Evolutionary conservation across 2,329 filamentous ascomycete species (phyloP).

Genomic region (Trichoderma semiorbis): DNA sequence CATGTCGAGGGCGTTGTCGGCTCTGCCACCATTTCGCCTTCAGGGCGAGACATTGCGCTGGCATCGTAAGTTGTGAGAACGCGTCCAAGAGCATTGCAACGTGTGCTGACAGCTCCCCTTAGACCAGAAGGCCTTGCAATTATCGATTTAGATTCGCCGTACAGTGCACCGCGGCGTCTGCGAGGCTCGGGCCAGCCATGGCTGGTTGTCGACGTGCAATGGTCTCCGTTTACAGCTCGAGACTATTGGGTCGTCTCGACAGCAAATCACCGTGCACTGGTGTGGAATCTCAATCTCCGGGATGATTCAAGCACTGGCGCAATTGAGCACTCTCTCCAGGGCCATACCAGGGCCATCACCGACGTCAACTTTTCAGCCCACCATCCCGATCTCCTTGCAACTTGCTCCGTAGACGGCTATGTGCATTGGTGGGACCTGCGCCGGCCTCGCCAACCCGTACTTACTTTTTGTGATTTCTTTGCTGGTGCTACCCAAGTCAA

Average conservation of each 20-base stretch:
- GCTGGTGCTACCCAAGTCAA: constrained; percentile 94
- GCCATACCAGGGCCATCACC: constrained; percentile 80
- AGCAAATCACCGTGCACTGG: constrained; percentile 87
- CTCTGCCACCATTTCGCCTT: constrained; percentile 89
- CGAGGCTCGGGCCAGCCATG: constrained; percentile 82
- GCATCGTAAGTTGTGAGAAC: constrained; percentile 58
- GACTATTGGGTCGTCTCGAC: constrained; percentile 95
- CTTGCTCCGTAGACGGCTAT: constrained; percentile 89
- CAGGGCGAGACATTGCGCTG: constrained; percentile 83
- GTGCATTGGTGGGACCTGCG: constrained; percentile 91
- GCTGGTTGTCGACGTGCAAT: constrained; percentile 94
- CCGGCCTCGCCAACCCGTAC: constrained; percentile 65
- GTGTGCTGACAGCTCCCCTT: constrained; percentile 1
- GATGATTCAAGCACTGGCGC: constrained; percentile 67
- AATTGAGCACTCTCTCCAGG: constrained; percentile 85
- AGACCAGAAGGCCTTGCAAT: constrained; percentile 83
- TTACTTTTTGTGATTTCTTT: constrained; percentile 89
- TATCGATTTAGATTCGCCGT: constrained; percentile 86
- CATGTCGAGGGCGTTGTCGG: constrained; percentile 78
- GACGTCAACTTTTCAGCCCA: constrained; percentile 96
- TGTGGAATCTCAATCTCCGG: constrained; percentile 84
- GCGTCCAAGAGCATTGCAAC: neutral
- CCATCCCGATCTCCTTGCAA: constrained; percentile 83
- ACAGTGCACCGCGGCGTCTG: constrained; percentile 79
- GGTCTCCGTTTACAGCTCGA: constrained; percentile 86